A percentile compares a stretch with the other conserved stretches of the same genome.
phyloP scores from a whole-genome alignment of 768 basidiomycete species.

The Amanita phalloides region DNA sequence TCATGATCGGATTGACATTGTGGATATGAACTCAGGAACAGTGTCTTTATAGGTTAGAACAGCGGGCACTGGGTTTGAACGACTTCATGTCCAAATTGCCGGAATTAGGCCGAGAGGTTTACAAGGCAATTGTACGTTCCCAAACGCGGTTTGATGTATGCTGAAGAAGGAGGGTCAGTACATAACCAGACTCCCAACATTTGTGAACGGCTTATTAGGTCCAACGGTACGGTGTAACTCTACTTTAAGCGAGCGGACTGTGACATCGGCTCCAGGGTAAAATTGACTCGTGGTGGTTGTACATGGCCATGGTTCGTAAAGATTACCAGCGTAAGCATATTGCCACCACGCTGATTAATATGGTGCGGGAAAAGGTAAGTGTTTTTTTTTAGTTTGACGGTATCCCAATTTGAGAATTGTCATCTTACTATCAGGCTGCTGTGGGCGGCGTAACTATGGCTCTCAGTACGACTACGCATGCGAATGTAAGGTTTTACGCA shows the following conservation, averaged over 20 bases:
- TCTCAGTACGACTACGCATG: slow-evolving; percentile 12
- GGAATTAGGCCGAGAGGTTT: slow-evolving; percentile 15
- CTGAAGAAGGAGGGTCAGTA: slow-evolving; percentile 9
- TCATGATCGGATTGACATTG: not conserved
- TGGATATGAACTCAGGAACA: too few relatives aligned
- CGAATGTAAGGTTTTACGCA: slow-evolving; percentile 11
- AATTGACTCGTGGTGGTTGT: slow-evolving; percentile 18
- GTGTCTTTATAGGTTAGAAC: slow-evolving; percentile 17
- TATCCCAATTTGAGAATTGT: not conserved
- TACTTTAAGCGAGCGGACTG: not conserved
- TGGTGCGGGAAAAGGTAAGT: slow-evolving; percentile 17
- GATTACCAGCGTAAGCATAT: slow-evolving; percentile 17
- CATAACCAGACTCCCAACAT: slow-evolving; percentile 11
- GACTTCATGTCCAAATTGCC: slow-evolving; percentile 16
- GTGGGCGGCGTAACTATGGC: slow-evolving; percentile 10
- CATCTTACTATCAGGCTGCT: slow-evolving; percentile 10
- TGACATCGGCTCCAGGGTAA: slow-evolving; percentile 12
- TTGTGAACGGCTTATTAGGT: slow-evolving; percentile 13
- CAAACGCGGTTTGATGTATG: not conserved
- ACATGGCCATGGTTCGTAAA: slow-evolving; percentile 16
- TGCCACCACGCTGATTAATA: slow-evolving; percentile 14
- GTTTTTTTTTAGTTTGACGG: not conserved
- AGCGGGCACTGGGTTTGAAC: slow-evolving; percentile 16
- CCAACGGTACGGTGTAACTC: slow-evolving; percentile 10
- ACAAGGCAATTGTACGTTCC: slow-evolving; percentile 12